Evolutionary conservation across 176 grass and related monocot species (phyloP), one percentile per base, ranked within the genome.

Genomic region (Urochloa ruziziensis): DNA sequence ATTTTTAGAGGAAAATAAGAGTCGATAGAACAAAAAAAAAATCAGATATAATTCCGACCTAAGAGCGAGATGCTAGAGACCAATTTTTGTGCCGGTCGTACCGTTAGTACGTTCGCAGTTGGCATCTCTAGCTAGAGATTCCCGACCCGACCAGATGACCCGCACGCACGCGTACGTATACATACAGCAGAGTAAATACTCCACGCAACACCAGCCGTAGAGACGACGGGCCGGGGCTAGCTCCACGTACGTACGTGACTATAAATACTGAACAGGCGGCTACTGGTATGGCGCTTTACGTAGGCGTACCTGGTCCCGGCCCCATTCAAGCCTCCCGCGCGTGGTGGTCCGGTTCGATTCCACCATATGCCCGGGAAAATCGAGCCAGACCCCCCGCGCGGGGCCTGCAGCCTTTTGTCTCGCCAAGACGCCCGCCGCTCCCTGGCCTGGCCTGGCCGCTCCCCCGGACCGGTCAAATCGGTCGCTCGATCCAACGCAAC

Each of bases 381-480:
- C 42, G 65, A 62, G 73, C 53, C 86, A 70, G 63, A 82, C 79
- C 40, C 17, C 37, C 37, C 37, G 37, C 39, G 13, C 44, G 46
- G 39, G 51, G 40, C 8, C 79, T 36, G 32, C 8, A 42, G 67
- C 40, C 7, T 70, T 7, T 62, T 72, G 51, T 23, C 48, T 17
- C 49, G 27, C 7, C 13, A 27, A 29, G 65, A 40, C 39, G 39
- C 39, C 10, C 39, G 39, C 39, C 29, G 6, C 29, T 16, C 29
- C 16, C 43, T 11, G 2, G 42, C 42, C 43, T 46, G 43, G 37
- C 42, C 15, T 61, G 65, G n/a, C 25, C 28, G 12, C 70, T 13
- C 71, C 34, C 43, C 79, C 43, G n/a, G 51, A 58, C 39, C 85
- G 40, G 85, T 87, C 85, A 87, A 18, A 46, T 81, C 70, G 9